Base-by-base conservation (phyloP, 2,329 filamentous ascomycete species). In the Fusarium longipes region DNA sequence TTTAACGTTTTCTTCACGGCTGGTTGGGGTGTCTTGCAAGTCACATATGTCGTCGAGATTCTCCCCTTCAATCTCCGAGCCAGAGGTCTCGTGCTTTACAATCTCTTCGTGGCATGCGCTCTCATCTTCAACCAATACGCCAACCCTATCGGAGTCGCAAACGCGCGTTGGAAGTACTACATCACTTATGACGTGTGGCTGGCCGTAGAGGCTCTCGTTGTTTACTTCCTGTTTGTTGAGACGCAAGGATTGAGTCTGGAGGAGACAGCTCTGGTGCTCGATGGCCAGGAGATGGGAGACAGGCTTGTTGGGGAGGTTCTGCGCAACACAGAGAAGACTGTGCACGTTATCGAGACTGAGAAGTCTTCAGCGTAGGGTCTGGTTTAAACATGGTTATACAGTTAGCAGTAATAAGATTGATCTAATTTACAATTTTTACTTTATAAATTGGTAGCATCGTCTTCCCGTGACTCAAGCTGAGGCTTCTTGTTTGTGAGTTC, bases 281-380 rank as follows among this genome's bases (percentile, higher is more conserved):
- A 61, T 89, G 67, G 90, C 10, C 24, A 47, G 3, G 57, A 61
- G 44, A 38, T 52, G 12, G 44, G 57, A 7, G 38, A 60, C 15
- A 61, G 11, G 5, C 57, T 61, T 5, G 55, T 61, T 5, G 57
- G 57, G 18, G 55, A 61, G 22, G 57, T 61, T 5, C 32, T 61
- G 1, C 43, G 20, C 14, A 61, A 61, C 8, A 61, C 57, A 0
- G 57, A 60, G 10, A 61, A 61, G 18, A 52, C 32, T 12, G 38
- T 53, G 4, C 55, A 61, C 4, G 55, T 61, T 3, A 20, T 39
- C 1, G 57, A 61, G 38, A 61, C 54, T 11, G 38, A 61, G 27
- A 43, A 61, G 38, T 25, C 22, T 12, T 17, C 22, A 33, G 35
- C 11, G 1, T 39, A 17, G 11, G 1, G 7, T n/a, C 32, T 15